phyloP scores from a whole-genome alignment of 1,284 basidiomycete species.

The Sporisorium scitamineum region DNA sequence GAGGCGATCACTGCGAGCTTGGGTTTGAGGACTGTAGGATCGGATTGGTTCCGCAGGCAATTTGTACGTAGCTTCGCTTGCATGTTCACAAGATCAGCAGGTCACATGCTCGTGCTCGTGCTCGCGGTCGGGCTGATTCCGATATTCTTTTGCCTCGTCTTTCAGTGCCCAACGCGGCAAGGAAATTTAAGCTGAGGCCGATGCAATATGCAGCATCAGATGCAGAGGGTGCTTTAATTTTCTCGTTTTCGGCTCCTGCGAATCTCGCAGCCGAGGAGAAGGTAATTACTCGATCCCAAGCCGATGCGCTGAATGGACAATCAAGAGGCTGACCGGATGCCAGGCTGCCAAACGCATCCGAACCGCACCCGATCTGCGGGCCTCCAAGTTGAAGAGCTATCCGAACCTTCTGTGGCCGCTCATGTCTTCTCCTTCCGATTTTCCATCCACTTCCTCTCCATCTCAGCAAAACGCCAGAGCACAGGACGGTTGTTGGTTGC shows the following conservation, averaged over 20 bases:
- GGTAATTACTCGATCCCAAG: too few species aligned
- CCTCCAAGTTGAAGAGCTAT: background rate
- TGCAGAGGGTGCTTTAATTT: background rate
- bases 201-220: background rate
- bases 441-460: background rate
- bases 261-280: background rate
- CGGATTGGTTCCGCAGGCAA: conserved; percentile 1
- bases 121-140: too few species aligned
- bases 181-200: too few species aligned
- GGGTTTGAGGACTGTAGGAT: background rate
- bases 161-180: too few species aligned
- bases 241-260: too few species aligned
- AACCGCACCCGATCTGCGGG: conserved; percentile 3
- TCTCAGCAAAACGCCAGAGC: background rate
- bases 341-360: background rate
- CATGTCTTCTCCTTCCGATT: background rate
- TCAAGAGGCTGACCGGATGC: background rate
- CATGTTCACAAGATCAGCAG: too few species aligned
- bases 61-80: too few species aligned
- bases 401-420: background rate
- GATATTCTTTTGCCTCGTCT: too few species aligned
- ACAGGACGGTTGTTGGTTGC: background rate
- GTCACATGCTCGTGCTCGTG: too few species aligned
- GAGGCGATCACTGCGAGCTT: background rate
- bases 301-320: too few species aligned